phyloP scores from a whole-genome alignment of 176 grass and related monocot species.

The Puya raimondii region DNA sequence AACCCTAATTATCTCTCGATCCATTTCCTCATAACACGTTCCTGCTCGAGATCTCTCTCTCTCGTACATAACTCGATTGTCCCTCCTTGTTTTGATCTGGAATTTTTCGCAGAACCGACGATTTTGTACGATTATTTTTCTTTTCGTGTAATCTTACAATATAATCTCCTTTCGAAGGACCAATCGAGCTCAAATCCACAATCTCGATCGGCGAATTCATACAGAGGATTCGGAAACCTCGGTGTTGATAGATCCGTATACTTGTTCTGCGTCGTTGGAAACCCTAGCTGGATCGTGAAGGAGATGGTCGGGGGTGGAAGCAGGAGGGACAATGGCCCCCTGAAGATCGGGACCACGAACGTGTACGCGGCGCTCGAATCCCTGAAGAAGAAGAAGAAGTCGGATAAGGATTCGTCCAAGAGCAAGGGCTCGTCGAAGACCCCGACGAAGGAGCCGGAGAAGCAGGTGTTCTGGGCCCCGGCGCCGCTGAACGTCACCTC shows the following conservation, averaged over 20 bases:
- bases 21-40: no score
- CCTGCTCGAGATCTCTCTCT: not conserved
- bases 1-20: not conserved
- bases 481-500: constrained; percentile 63
- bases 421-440: constrained; percentile 42
- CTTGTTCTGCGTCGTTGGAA: not conserved
- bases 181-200: not conserved
- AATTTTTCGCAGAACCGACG: not conserved
- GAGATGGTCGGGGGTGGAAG: constrained; percentile 83
- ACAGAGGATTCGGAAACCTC: not conserved
- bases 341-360: constrained; percentile 81
- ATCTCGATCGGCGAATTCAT: not conserved
- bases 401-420: constrained; percentile 41
- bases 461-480: constrained; percentile 65
- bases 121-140: no score
- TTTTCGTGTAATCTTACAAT: not conserved
- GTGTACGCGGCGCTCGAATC: constrained; percentile 93
- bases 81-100: not conserved
- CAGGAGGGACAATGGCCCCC: constrained; percentile 51
- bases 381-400: constrained; percentile 99
- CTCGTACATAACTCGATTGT: not conserved
- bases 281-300: not conserved
- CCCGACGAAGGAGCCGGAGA: constrained; percentile 32
- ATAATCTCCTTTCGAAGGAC: not conserved
- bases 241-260: no score